These are phyloP conservation scores for Wickerhamiella nectarea DNA, from an alignment of 805 yeast species.

Conservation along the genomic window DNA sequence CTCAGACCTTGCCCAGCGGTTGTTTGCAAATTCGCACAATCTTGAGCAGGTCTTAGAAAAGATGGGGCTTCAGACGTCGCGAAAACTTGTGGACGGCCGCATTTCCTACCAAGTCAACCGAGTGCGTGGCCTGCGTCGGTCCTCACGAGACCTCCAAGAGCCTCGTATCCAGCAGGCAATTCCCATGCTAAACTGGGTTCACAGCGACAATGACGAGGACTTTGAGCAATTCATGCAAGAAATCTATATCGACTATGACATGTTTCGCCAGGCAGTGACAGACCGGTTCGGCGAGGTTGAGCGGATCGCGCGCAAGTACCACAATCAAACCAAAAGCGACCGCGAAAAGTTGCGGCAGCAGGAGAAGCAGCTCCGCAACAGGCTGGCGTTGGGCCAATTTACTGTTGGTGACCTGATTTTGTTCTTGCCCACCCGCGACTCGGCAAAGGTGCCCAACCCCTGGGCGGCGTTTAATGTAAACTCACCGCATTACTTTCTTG, in stretches of 20 bases:
- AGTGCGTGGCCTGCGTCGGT: constrained; percentile 47
- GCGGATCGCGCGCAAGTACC: constrained; percentile 68
- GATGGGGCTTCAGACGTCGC: constrained; percentile 58
- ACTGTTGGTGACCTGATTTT: constrained; percentile 63
- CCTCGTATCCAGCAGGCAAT: too few relatives aligned
- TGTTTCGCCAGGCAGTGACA: constrained; percentile 35
- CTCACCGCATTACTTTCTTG: constrained; percentile 69
- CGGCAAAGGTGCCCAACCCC: constrained; percentile 33
- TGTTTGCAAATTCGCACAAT: constrained; percentile 24
- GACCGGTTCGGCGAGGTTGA: constrained; percentile 84
- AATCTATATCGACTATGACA: constrained; percentile 29
- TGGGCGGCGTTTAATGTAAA: constrained; percentile 96
- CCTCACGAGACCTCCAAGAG: constrained; percentile 1
- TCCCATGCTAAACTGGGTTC: constrained; percentile 36
- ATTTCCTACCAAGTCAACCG: constrained; percentile 33
- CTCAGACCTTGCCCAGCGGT: constrained; percentile 32
- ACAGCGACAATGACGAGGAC: constrained; percentile 23
- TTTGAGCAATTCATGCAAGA: constrained; percentile 20
- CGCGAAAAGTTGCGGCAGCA: constrained; percentile 25
- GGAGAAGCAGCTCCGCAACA: constrained; percentile 30
- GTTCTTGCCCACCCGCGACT: constrained; percentile 64
- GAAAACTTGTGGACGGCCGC: constrained; percentile 30
- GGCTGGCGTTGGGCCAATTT: constrained; percentile 56
- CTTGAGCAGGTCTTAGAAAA: constrained; percentile 52
- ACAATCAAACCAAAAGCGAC: constrained; percentile 50